Evolutionary conservation across 768 basidiomycete genomes (phyloP), one percentile per base, ranked within the genome.

Genomic region (Neoboletus brunneissimus): DNA sequence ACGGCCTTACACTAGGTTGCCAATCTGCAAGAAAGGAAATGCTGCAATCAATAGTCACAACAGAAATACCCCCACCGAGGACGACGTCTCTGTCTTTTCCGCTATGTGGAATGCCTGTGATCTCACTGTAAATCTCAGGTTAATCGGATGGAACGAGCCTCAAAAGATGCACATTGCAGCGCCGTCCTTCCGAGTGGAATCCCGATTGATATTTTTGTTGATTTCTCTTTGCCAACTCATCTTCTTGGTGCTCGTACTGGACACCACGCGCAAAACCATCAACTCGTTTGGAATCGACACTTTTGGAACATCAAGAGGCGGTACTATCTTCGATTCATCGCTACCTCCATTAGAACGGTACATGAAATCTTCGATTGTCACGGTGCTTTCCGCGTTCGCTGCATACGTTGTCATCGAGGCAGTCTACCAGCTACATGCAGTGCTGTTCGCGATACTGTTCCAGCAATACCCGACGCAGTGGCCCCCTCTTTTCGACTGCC

Each of bases 401-500:
- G 65, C 84, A 49, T 81, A 82, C 65, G 44, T 71, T 34, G 64
- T 75, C 54, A 73, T 89, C 48, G 73, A 82, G 49, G 51, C 67
- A 8, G 62, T 68, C 9, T 81, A 84, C 60, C 65, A 78, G 37
- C 8, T 79, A 34, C 45, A 68, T 45, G 75, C 82, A 3, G 31
- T 82, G 13, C 42, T 81, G 40, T 79, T 76, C 32, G 69, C 83
- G 32, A 46, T 75, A 35, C 48, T 84, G 25, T 76, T 87, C 47
- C 62, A 66, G 23, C 83, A 86, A 64, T 59, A 73, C 47, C 78
- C 79, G 0, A 72, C 71, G 0, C 75, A 82, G 48, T 88, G 86
- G 85, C 88, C 87, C 0, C 87, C 85, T 2, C 56, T 83, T 23
- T 87, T 87, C 66, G 72, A 81, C 52, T 48, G 70, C 7, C 88